phyloP scores from a whole-genome alignment of 2,329 filamentous ascomycete species.

The Zasmidium cellare region DNA sequence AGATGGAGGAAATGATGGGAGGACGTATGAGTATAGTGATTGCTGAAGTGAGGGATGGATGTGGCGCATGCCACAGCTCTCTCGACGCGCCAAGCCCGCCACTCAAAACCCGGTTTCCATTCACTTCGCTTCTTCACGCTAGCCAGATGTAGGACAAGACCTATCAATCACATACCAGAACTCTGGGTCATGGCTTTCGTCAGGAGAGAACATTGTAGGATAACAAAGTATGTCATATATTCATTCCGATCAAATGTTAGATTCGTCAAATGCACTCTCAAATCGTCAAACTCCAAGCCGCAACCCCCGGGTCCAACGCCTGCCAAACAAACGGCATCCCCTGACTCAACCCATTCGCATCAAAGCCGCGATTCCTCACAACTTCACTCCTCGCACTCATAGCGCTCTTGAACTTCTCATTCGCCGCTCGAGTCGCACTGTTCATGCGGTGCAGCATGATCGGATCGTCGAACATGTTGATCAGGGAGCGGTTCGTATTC shows the following conservation, averaged over 20 bases:
- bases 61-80: neutral
- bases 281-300: slow-evolving; percentile 24
- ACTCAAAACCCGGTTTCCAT: neutral
- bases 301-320: slow-evolving; percentile 30
- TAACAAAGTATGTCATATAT: too few species aligned
- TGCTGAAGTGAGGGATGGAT: neutral
- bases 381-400: slow-evolving; percentile 43
- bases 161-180: too few species aligned
- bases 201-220: too few species aligned
- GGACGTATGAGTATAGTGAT: neutral
- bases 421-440: slow-evolving; percentile 34
- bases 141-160: neutral
- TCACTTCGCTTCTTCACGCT: neutral
- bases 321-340: slow-evolving; percentile 52
- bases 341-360: slow-evolving; percentile 43
- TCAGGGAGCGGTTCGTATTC: slow-evolving; percentile 38
- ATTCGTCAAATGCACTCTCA: slow-evolving; percentile 2
- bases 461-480: slow-evolving; percentile 44
- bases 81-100: neutral
- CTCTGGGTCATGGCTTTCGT: too few species aligned
- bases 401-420: slow-evolving; percentile 35
- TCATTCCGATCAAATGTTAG: too few species aligned
- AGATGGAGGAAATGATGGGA: neutral
- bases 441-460: slow-evolving; percentile 39
- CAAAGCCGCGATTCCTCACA: slow-evolving; percentile 44